Evolutionary conservation across 2,329 filamentous ascomycete species (phyloP), one percentile per base, ranked within the genome.

Genomic region (Stagonosporopsis rhizophila): DNA sequence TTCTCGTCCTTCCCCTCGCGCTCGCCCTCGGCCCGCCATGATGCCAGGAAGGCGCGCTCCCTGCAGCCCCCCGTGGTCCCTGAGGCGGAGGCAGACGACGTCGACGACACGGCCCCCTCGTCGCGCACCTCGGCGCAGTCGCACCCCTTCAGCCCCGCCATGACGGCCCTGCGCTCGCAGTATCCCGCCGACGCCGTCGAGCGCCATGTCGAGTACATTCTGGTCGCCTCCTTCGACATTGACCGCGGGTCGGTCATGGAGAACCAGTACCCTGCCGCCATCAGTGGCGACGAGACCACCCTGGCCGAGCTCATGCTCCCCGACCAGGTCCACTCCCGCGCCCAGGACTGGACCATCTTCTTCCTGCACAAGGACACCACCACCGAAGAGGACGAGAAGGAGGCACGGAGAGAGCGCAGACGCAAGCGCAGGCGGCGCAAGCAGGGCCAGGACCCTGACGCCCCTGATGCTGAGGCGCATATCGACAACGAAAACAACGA

Each of bases 261-360:
- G 74, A 93, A 99, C 74, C 95, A 99, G 74, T 99, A 94, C 73
- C 95, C 95, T 0, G 89, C 91, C 38, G 88, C 94, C 46, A 98
- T 99, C 60, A 97, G 92, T 46, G 94, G 95, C 28, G 94, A 99
- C 74, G 95, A 99, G 79, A 90, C 96, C 70, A 98, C 98, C 93
- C 79, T 99, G 71, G 95, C 95, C 6, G 95, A 99, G 80, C 85
- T 99, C 70, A 99, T 99, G 95, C 81, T 99, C 74, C 95, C 95
- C 0, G 95, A 99, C 77, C 94, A 98, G 77, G 92, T 94, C 20
- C 95, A 99, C 78, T 87, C 95, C 59, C 87, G 95, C 35, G 94
- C 90, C 71, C 93, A 98, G 78, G 95, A 99, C 75, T 99, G 95
- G 95, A 99, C 95, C 38, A 96, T 98, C 52, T 99, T 99, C 80